These are phyloP conservation scores for Alternaria incomplexa DNA, from an alignment of 2,329 filamentous ascomycete genomes.

Conservation along the genomic window DNA sequence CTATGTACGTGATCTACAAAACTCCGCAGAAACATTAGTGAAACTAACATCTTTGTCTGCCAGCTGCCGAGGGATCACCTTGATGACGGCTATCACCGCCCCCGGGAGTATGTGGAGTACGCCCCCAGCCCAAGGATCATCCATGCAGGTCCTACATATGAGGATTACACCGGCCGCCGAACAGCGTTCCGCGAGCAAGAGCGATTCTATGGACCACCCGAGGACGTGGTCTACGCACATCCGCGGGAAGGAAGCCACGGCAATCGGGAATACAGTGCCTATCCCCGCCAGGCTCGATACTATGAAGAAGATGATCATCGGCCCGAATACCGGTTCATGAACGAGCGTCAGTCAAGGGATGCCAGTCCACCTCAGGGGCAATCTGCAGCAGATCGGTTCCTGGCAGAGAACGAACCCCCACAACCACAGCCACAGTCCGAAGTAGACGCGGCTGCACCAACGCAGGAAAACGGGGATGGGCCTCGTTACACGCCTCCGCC, in stretches of 20 bases:
- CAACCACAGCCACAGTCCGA: slow-evolving; percentile 20
- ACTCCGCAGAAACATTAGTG: slow-evolving; percentile 2
- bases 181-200: slow-evolving; percentile 43
- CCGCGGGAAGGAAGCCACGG: slow-evolving; percentile 35
- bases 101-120: slow-evolving; percentile 39
- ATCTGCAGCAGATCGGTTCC: slow-evolving; percentile 44
- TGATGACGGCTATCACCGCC: slow-evolving; percentile 36
- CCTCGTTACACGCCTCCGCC: slow-evolving; percentile 40
- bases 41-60: slow-evolving; percentile 20
- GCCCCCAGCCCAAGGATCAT: slow-evolving; percentile 35
- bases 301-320: slow-evolving; percentile 31
- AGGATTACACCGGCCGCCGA: slow-evolving; percentile 38
- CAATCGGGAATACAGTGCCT: slow-evolving; percentile 34
- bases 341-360: slow-evolving; percentile 29
- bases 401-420: slow-evolving; percentile 35
- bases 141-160: slow-evolving; percentile 35
- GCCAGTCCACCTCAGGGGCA: slow-evolving; percentile 29
- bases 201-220: slow-evolving; percentile 33
- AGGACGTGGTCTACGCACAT: slow-evolving; percentile 36
- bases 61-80: slow-evolving; percentile 37
- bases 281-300: slow-evolving; percentile 37
- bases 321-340: slow-evolving; percentile 30
- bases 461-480: slow-evolving; percentile 34
- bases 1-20: slow-evolving; percentile 39
- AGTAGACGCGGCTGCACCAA: slow-evolving; percentile 20